Percentiles rank a stretch among this genome's conserved stretches.
These are phyloP conservation scores for Magnolia sinica DNA, from an alignment of 164 flowering plant genomes.

Conservation along the genomic window DNA sequence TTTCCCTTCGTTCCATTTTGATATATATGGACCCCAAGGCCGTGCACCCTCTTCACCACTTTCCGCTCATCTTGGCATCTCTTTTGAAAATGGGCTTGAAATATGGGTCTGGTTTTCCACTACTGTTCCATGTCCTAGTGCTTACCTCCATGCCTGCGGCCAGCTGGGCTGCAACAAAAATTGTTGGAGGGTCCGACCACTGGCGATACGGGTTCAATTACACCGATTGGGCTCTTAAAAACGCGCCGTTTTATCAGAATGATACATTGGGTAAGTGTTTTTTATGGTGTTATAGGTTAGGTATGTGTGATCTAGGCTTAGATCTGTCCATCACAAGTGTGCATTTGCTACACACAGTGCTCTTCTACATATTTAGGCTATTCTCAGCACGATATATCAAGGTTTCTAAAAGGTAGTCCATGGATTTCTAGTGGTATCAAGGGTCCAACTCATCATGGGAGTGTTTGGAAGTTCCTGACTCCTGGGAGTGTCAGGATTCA, in stretches of 20 bases:
- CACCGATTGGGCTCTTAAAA: constrained; percentile 35
- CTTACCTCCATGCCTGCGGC: constrained; percentile 10
- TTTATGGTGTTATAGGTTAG: neutral
- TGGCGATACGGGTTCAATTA: constrained; percentile 47
- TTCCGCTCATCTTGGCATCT: neutral
- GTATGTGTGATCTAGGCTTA: too few relatives aligned
- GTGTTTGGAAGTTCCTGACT: too few relatives aligned
- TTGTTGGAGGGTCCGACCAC: constrained; percentile 39
- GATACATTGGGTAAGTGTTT: constrained; percentile 34
- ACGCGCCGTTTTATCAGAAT: constrained; percentile 30
- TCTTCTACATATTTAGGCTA: too few relatives aligned
- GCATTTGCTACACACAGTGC: too few relatives aligned
- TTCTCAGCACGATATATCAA: too few relatives aligned
- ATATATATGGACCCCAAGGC: neutral
- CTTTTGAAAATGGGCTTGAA: neutral
- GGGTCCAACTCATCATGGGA: too few relatives aligned
- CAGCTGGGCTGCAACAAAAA: constrained; percentile 13
- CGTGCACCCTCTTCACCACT: neutral
- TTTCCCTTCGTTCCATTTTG: neutral
- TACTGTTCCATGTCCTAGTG: constrained; percentile 9
- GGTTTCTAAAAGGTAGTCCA: too few relatives aligned
- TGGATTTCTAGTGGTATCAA: too few relatives aligned
- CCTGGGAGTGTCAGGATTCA: too few relatives aligned
- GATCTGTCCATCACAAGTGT: neutral
- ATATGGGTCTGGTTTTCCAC: neutral